Evolutionary conservation across 1,139 yeast species (phyloP).

Genomic region (Scheffersomyces insectosa): DNA sequence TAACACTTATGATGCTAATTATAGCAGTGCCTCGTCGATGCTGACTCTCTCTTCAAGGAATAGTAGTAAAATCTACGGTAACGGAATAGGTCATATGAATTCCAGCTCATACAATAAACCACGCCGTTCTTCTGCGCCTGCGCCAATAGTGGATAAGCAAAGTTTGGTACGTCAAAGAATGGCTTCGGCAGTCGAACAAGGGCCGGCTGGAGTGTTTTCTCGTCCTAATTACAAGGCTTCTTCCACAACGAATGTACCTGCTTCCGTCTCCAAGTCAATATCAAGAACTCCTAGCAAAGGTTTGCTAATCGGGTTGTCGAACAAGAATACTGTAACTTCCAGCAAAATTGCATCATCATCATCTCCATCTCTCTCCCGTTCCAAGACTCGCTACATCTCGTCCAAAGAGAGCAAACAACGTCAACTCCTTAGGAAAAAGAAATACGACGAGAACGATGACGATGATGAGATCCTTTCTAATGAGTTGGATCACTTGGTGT

Average conservation of each 20-base stretch:
- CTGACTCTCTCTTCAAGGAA: neutral
- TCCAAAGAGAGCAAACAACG: constrained; percentile 42
- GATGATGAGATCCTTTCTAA: constrained; percentile 43
- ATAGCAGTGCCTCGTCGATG: neutral
- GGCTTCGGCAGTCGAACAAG: too few relatives aligned
- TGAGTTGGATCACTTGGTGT: constrained; percentile 39
- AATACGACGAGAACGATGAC: constrained; percentile 45
- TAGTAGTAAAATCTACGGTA: neutral
- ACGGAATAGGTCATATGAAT: neutral
- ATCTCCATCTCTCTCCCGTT: constrained; percentile 25
- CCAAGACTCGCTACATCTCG: constrained; percentile 38
- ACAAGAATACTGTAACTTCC: neutral
- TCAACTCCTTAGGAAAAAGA: constrained; percentile 39
- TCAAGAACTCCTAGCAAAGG: neutral
- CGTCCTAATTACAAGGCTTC: neutral
- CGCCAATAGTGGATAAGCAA: neutral
- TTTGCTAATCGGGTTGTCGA: neutral
- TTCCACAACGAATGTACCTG: neutral
- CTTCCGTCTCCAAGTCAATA: neutral
- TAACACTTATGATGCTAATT: neutral
- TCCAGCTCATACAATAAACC: neutral
- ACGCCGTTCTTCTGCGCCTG: neutral
- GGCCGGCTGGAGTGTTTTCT: too few relatives aligned
- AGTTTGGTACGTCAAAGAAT: neutral
- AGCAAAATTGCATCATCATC: constrained; percentile 2